Conservation (phyloP, 148 eudicot species). For the Heliosperma pusillum region DNA sequence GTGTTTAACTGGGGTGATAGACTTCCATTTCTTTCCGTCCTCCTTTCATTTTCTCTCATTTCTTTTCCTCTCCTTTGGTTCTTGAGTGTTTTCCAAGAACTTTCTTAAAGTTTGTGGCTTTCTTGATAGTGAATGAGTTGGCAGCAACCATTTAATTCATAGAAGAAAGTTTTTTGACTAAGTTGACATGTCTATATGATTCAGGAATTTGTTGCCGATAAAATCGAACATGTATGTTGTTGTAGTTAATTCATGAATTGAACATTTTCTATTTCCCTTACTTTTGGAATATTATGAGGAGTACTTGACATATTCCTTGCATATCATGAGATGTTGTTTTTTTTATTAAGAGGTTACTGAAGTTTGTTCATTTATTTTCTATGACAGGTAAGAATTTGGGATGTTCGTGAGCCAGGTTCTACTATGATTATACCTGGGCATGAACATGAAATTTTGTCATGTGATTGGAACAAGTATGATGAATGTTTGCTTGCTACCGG, state of each 20-base stretch:
- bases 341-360: not conserved
- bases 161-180: not conserved
- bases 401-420: slow-evolving; percentile 88
- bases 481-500: slow-evolving; percentile 76
- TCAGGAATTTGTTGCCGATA: not conserved
- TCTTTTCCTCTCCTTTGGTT: not conserved
- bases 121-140: no score
- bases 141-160: no score
- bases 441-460: slow-evolving; percentile 71
- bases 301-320: not conserved
- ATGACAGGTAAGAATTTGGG: slow-evolving; percentile 60
- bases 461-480: slow-evolving; percentile 95
- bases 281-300: not conserved
- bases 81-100: not conserved
- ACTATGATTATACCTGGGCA: slow-evolving; percentile 93
- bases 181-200: not conserved
- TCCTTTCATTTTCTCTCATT: not conserved
- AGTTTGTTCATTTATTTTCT: not conserved
- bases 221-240: not conserved
- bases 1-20: not conserved
- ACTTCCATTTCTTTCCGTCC: not conserved
- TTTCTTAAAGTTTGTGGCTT: not conserved
- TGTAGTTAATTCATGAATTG: not conserved
- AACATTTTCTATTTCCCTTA: not conserved
- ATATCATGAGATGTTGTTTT: not conserved